phyloP scores from a whole-genome alignment of 176 grass and related monocot genomes.

The Oryza coarctata region DNA sequence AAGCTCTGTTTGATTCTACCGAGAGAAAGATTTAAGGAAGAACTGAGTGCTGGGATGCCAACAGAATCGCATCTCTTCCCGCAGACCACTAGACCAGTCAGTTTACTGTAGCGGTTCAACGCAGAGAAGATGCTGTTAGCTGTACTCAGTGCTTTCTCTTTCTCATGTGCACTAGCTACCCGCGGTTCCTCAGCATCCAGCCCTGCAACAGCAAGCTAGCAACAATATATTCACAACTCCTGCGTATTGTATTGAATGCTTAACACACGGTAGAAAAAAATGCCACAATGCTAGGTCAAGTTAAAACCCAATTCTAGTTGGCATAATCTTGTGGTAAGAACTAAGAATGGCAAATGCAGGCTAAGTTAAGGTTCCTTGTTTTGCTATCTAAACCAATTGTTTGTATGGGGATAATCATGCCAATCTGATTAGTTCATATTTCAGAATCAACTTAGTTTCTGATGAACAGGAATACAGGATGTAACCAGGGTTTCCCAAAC shows the following conservation, averaged over 20 bases:
- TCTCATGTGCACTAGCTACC: constrained; percentile 59
- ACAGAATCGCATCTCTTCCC: constrained; percentile 56
- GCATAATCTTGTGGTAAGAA: not conserved
- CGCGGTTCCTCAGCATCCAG: constrained; percentile 58
- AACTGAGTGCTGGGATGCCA: constrained; percentile 68
- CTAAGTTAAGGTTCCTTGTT: not conserved
- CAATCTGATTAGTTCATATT: not conserved
- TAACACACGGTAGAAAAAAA: not conserved
- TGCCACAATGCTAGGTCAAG: not conserved
- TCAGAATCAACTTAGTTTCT: not conserved
- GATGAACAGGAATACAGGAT: no score
- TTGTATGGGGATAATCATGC: not conserved
- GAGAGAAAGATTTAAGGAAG: constrained; percentile 79
- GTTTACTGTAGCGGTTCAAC: constrained; percentile 68
- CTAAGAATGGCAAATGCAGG: constrained; percentile 14
- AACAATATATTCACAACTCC: constrained; percentile 69
- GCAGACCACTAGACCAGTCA: constrained; percentile 78
- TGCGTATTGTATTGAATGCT: constrained; percentile 12
- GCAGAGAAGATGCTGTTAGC: constrained; percentile 64
- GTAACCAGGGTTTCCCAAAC: no score
- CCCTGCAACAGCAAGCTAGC: constrained; percentile 83
- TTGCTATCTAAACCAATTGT: not conserved
- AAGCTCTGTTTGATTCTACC: constrained; percentile 99
- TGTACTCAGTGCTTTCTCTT: constrained; percentile 59
- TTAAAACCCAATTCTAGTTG: not conserved